phyloP scores from a whole-genome alignment of 257 asterid genomes.

The Solanum gracilifrons region DNA sequence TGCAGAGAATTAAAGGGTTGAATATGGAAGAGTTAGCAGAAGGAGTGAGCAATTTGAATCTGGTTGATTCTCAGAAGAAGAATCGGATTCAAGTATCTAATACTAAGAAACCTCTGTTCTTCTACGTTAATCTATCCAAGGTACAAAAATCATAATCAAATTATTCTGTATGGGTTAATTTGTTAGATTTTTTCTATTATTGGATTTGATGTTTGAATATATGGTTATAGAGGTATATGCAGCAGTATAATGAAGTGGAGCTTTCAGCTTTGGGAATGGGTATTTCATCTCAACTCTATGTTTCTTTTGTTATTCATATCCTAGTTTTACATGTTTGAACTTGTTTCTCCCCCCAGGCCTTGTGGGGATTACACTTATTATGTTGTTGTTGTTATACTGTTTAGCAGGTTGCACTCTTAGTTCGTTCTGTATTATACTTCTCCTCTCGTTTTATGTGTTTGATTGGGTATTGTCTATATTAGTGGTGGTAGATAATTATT shows the following conservation, averaged over 20 bases:
- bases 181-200: not conserved
- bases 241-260: conserved; percentile 72
- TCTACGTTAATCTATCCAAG: conserved; percentile 79
- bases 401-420: not conserved
- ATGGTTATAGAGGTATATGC: conserved; percentile 59
- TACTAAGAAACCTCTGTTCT: conserved; percentile 70
- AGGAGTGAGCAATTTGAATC: conserved; percentile 41
- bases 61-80: conserved; percentile 45
- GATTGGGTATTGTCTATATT: not conserved
- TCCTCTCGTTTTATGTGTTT: not conserved
- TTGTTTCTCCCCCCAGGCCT: not conserved
- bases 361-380: not conserved
- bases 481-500: not conserved
- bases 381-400: not conserved
- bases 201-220: not conserved
- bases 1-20: not conserved
- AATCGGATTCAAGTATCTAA: conserved; percentile 81
- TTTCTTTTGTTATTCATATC: not conserved
- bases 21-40: conserved; percentile 52
- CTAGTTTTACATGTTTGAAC: not conserved
- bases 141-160: conserved; percentile 8
- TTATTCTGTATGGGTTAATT: not conserved
- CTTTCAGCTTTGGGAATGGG: conserved; percentile 95
- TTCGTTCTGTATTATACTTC: not conserved
- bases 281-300: conserved; percentile 8